Conservation (phyloP, 2,329 filamentous ascomycete species). For the Penicillium sp. region DNA sequence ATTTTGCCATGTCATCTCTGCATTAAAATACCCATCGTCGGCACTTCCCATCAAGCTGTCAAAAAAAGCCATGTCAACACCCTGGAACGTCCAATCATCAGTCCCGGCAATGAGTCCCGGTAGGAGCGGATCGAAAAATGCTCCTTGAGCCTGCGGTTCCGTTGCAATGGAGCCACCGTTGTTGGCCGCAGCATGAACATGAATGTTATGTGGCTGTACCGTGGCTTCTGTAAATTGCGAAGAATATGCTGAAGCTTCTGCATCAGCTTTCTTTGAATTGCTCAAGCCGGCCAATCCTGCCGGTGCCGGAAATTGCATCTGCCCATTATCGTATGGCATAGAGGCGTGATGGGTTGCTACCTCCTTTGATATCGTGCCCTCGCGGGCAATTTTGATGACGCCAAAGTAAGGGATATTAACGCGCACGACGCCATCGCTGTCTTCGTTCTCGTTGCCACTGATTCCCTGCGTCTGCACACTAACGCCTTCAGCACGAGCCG, state of each 20-base stretch:
- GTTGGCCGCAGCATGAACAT: no score
- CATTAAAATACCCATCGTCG: not conserved
- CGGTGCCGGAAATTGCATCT: no score
- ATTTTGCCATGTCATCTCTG: not conserved
- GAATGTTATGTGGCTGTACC: not conserved
- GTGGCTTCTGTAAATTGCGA: not conserved
- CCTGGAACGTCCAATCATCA: not conserved
- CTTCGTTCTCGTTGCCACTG: not conserved
- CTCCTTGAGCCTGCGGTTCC: no score
- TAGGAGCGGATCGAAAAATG: not conserved
- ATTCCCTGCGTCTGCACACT: not conserved
- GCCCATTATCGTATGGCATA: no score
- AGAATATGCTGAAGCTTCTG: not conserved
- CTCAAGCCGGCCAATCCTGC: not conserved
- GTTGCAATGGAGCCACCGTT: no score
- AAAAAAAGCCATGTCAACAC: not conserved
- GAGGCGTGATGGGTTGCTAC: not conserved
- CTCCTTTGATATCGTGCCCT: not conserved
- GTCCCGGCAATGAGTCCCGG: not conserved
- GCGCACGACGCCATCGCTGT: slow-evolving; percentile 19
- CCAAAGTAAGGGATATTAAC: slow-evolving; percentile 46
- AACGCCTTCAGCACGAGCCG: not conserved
- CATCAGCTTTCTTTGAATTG: no score
- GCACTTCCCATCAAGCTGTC: not conserved
- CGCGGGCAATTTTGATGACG: slow-evolving; percentile 33